Evolutionary conservation across 148 eudicot species (phyloP).

Genomic region (Linanthus parryae): DNA sequence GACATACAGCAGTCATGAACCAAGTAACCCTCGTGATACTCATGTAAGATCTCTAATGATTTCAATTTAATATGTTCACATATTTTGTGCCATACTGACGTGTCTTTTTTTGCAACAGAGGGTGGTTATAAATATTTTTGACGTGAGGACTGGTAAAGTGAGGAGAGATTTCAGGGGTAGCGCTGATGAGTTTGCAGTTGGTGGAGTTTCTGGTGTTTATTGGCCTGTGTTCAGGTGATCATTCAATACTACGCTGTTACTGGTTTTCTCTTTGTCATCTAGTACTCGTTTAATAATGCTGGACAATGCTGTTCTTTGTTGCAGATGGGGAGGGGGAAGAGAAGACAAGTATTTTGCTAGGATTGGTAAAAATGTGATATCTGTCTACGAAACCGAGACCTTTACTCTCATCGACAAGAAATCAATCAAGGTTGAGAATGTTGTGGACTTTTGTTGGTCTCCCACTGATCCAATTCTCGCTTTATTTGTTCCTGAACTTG

Average conservation of each 20-base stretch:
- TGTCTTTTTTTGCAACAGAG: constrained; percentile 28
- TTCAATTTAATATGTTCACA: neutral
- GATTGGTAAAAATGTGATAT: constrained; percentile 83
- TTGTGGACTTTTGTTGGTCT: constrained; percentile 90
- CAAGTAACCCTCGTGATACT: constrained; percentile 91
- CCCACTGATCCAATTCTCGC: constrained; percentile 88
- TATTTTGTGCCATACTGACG: constrained; percentile 12
- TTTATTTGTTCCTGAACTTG: constrained; percentile 85
- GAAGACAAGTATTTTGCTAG: constrained; percentile 93
- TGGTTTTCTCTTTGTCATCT: too few species aligned
- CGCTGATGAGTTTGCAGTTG: constrained; percentile 85
- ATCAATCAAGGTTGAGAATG: constrained; percentile 89
- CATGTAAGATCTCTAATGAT: constrained; percentile 57
- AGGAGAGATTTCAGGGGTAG: constrained; percentile 95
- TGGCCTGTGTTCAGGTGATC: constrained; percentile 94
- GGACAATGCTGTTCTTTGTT: constrained; percentile 7
- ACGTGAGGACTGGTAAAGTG: constrained; percentile 87
- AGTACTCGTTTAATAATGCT: too few species aligned
- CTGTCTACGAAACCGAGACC: constrained; percentile 90
- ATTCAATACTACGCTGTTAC: too few species aligned
- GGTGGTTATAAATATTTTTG: constrained; percentile 79
- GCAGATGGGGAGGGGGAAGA: constrained; percentile 94
- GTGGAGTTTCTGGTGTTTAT: constrained; percentile 79
- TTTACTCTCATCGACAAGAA: constrained; percentile 85
- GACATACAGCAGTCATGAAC: constrained; percentile 93